Conservation (phyloP, 345 rosid genomes). For the Populus davidiana region DNA sequence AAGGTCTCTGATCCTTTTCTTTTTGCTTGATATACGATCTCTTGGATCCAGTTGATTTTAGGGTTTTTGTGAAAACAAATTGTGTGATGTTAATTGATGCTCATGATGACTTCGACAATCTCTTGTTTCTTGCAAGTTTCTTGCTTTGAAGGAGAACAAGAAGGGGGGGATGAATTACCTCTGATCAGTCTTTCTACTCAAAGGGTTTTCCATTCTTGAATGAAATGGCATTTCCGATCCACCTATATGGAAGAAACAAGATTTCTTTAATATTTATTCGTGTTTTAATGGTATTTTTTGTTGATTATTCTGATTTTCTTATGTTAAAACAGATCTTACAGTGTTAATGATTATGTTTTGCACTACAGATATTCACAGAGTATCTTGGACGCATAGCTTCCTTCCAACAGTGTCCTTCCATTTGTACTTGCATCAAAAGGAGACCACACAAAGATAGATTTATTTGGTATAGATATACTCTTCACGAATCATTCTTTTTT, state of each 20-base stretch:
- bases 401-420: neutral
- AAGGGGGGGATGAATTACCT: neutral
- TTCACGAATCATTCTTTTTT: neutral
- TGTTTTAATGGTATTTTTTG: neutral
- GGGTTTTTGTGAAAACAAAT: neutral
- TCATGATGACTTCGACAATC: neutral
- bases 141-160: neutral
- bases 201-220: neutral
- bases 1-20: neutral
- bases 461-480: neutral
- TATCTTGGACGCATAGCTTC: neutral
- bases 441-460: neutral
- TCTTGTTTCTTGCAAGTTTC: neutral
- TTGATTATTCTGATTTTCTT: neutral
- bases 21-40: neutral
- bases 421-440: neutral
- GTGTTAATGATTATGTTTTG: neutral
- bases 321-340: neutral
- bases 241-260: too few species aligned
- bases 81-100: neutral
- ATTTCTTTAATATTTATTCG: neutral
- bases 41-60: neutral
- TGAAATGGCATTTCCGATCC: neutral
- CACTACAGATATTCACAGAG: neutral
- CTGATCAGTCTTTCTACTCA: neutral